Evolutionary conservation across 192 early-diverging fungal genomes (phyloP).

Genomic region (Podila horticola): DNA sequence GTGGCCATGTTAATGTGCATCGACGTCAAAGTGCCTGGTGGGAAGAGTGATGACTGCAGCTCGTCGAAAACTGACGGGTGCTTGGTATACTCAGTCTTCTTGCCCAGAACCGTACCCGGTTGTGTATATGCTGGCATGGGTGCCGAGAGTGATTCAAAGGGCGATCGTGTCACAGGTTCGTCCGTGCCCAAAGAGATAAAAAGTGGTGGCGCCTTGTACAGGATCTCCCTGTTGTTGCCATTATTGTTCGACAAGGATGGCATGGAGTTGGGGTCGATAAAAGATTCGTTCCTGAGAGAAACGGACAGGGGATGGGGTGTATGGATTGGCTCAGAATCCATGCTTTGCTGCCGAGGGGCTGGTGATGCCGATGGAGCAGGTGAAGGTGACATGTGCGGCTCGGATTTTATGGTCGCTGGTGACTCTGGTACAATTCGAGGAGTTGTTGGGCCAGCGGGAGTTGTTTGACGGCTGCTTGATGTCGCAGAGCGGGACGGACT

Average conservation of each 20-base stretch:
- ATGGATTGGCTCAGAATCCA: background rate
- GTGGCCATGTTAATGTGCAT: conserved; percentile 36
- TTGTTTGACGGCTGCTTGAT: too few relatives aligned
- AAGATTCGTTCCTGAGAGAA: background rate
- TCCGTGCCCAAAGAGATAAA: conserved; percentile 19
- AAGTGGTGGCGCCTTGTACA: conserved; percentile 37
- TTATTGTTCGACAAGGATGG: background rate
- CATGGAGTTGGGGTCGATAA: background rate
- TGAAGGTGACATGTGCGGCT: too few relatives aligned
- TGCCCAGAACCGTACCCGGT: conserved; percentile 24
- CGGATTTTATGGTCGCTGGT: too few relatives aligned
- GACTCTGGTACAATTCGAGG: too few relatives aligned
- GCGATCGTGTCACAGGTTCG: conserved; percentile 6
- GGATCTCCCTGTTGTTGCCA: conserved; percentile 24
- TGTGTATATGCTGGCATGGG: conserved; percentile 15
- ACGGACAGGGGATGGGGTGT: background rate
- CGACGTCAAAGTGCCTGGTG: conserved; percentile 32
- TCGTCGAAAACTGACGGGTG: conserved; percentile 46
- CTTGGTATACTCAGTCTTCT: conserved; percentile 41
- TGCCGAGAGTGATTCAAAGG: conserved; percentile 13
- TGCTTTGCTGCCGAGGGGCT: too few relatives aligned
- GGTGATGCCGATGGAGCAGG: too few relatives aligned
- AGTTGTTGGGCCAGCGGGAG: too few relatives aligned
- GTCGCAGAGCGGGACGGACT: too few relatives aligned
- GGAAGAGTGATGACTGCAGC: conserved; percentile 48